These are phyloP conservation scores for Cordyceps cateniannulata DNA, from an alignment of 2,329 filamentous ascomycete species.

Conservation along the genomic window DNA sequence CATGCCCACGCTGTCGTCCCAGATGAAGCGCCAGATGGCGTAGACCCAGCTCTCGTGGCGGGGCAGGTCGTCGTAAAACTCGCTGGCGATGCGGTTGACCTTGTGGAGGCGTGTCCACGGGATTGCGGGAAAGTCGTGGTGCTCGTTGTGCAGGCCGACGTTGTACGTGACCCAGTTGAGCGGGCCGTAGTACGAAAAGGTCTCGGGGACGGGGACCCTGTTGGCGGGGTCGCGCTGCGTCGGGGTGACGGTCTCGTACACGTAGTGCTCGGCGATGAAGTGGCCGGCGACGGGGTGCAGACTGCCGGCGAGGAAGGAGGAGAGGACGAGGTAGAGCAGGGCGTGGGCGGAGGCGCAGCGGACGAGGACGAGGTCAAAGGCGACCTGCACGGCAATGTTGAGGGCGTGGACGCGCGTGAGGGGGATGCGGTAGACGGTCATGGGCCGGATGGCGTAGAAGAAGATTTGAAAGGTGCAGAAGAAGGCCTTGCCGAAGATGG, in stretches of 20 bases:
- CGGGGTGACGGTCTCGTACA: conserved; percentile 59
- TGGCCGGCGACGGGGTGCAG: conserved; percentile 93
- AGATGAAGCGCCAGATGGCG: conserved; percentile 93
- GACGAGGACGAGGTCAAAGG: conserved; percentile 69
- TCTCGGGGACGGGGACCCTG: conserved; percentile 72
- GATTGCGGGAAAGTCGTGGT: conserved; percentile 96
- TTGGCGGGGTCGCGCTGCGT: conserved; percentile 52
- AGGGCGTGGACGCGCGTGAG: conserved; percentile 78
- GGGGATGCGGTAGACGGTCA: conserved; percentile 86
- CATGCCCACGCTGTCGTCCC: conserved; percentile 81
- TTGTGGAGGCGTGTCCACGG: conserved; percentile 83
- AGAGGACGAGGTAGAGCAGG: conserved; percentile 77
- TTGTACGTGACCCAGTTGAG: conserved; percentile 95
- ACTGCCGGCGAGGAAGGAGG: conserved; percentile 87
- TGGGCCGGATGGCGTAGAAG: conserved; percentile 94
- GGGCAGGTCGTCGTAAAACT: conserved; percentile 88
- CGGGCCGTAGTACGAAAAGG: conserved; percentile 92
- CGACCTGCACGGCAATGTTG: conserved; percentile 71
- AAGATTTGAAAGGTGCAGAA: conserved; percentile 99
- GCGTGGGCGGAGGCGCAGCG: conserved; percentile 54
- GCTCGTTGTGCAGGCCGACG: conserved; percentile 95
- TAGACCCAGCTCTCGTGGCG: conserved; percentile 84
- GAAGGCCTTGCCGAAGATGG: conserved; percentile 92
- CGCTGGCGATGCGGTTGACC: conserved; percentile 72
- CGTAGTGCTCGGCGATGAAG: conserved; percentile 97